Evolutionary conservation across 306 rosid species (phyloP), one percentile per base, ranked within the genome.

Genomic region (Hylodesmum podocarpum): DNA sequence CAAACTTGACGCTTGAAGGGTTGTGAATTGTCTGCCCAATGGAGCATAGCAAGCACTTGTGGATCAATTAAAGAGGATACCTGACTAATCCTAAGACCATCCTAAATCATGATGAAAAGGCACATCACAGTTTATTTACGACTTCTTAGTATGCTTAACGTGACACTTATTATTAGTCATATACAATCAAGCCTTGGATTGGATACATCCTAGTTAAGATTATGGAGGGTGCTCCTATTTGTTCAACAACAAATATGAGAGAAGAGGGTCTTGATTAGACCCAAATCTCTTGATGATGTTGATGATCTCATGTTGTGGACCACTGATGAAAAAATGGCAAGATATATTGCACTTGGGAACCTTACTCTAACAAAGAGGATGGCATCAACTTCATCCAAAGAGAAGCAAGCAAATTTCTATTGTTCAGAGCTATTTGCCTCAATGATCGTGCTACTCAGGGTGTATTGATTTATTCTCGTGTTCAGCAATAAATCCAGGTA

Each of bases 301-400:
- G 91, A 89, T 59, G 91, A 87, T 78, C 78, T 83, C 81, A 87
- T 85, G 89, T 84, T 44, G 14, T 85, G 93, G 93, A 81, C 85
- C 0, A 10, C 83, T 11, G 89, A 86, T 80, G 85, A 83, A 31
- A 77, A 82, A 29, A 91, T 81, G 39, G 18, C 86, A 27, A 78
- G 43, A 27, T 89, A 27, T 89, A 69, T 64, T 86, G 86, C 79
- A 63, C 84, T 13, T 85, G 89, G 92, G 97, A 89, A 25, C 82
- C 93, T 40, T 80, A 81, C 75, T 33, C 76, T 3, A 73, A 39
- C 84, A 85, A 80, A 83, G 89, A 87, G 40, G 64, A 84, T 44
- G 90, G 80, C 80, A 11, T 86, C 1, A 46, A 65, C 59, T 75
- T 65, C 71, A 86, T 87, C 57, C 81, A 62, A 27, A 77, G 70